A percentile compares a stretch with the other conserved stretches of the same genome.
Evolutionary conservation across 805 yeast genomes (phyloP).

Genomic region (Hemisphaericaspora nanyangensis): DNA sequence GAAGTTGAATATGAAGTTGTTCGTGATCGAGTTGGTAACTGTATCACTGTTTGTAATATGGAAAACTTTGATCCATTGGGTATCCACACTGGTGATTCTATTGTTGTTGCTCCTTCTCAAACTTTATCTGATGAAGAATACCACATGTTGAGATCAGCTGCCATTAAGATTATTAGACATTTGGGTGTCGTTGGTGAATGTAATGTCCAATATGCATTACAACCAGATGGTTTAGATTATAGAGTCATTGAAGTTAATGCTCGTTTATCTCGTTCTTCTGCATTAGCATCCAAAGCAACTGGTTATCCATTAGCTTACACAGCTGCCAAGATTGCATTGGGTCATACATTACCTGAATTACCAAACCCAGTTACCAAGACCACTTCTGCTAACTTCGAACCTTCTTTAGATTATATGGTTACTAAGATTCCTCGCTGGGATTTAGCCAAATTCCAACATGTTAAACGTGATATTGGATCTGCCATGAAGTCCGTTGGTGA

Average conservation of each 20-base stretch:
- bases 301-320: constrained; percentile 98
- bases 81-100: constrained; percentile 98
- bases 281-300: constrained; percentile 96
- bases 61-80: constrained; percentile 98
- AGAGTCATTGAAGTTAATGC: constrained; percentile 98
- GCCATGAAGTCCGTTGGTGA: constrained; percentile 99
- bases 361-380: constrained; percentile 96
- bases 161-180: constrained; percentile 95
- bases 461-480: constrained; percentile 88
- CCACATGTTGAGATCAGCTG: constrained; percentile 97
- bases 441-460: constrained; percentile 90
- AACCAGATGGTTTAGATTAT: constrained; percentile 93
- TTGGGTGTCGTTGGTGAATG: constrained; percentile 99
- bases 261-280: constrained; percentile 93
- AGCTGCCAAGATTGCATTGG: constrained; percentile 95
- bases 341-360: constrained; percentile 90
- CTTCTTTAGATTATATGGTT: constrained; percentile 93
- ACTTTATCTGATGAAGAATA: constrained; percentile 95
- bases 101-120: constrained; percentile 98
- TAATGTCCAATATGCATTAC: constrained; percentile 94
- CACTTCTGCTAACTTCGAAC: constrained; percentile 95
- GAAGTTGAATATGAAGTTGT: constrained; percentile 99
- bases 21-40: constrained; percentile 92
- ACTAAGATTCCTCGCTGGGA: constrained; percentile 99
- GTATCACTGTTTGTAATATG: constrained; percentile 99